Evolutionary conservation across 116 monocot species (phyloP).

Genomic region (Zostera marina): DNA sequence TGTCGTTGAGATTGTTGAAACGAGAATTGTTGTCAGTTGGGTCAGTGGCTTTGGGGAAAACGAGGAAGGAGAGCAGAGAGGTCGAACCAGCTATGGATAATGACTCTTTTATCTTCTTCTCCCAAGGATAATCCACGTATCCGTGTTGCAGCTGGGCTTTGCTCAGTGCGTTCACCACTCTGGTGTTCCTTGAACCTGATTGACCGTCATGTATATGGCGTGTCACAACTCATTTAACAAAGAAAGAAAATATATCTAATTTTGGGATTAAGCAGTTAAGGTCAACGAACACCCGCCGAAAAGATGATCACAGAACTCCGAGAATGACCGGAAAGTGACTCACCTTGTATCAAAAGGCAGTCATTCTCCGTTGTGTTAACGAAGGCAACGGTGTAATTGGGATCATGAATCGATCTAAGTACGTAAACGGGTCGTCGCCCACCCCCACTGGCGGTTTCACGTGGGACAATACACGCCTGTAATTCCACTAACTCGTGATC

Average conservation of each 20-base stretch:
- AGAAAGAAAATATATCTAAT: too few relatives aligned
- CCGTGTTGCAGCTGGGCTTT: slow-evolving; percentile 47
- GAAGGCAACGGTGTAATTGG: slow-evolving; percentile 45
- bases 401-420: slow-evolving; percentile 42
- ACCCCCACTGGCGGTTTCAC: slow-evolving; percentile 6
- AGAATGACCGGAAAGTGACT: neutral
- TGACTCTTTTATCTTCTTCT: slow-evolving; percentile 66
- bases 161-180: slow-evolving; percentile 39
- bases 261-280: too few relatives aligned
- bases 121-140: slow-evolving; percentile 57
- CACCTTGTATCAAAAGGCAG: slow-evolving; percentile 44
- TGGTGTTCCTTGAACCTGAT: slow-evolving; percentile 38
- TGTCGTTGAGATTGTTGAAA: slow-evolving; percentile 61
- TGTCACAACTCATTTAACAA: too few relatives aligned
- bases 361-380: slow-evolving; percentile 40
- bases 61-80: slow-evolving; percentile 43
- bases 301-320: too few relatives aligned
- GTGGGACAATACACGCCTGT: slow-evolving; percentile 20
- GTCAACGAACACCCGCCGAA: too few relatives aligned
- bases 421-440: slow-evolving; percentile 12
- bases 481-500: slow-evolving; percentile 7
- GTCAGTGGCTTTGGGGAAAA: slow-evolving; percentile 47
- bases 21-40: slow-evolving; percentile 9
- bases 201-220: too few relatives aligned
- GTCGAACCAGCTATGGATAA: slow-evolving; percentile 25